phyloP scores from a whole-genome alignment of 345 rosid species.

The Bruguiera sexangula region DNA sequence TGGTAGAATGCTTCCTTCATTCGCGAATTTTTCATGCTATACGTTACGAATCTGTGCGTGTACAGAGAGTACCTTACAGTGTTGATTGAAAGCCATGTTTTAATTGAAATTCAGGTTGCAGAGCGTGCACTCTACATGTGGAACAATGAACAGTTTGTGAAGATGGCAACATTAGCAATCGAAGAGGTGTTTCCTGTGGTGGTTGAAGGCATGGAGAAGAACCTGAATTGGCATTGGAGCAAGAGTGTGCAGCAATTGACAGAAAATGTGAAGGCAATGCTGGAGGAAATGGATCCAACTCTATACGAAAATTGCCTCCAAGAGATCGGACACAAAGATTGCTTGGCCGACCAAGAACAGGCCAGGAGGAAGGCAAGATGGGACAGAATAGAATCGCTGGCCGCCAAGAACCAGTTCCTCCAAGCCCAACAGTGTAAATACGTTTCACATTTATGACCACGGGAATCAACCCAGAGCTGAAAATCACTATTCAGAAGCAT shows the following conservation, averaged over 20 bases:
- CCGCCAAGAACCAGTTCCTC: slow-evolving; percentile 30
- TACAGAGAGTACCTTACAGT: not conserved
- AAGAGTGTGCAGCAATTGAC: slow-evolving; percentile 56
- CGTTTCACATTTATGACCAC: slow-evolving; percentile 25
- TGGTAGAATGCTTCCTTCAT: too few relatives aligned
- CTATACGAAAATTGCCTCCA: slow-evolving; percentile 36
- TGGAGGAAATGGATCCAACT: slow-evolving; percentile 47
- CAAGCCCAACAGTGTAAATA: slow-evolving; percentile 9
- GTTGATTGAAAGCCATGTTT: not conserved
- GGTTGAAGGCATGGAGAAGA: slow-evolving; percentile 57
- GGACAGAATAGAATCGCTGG: slow-evolving; percentile 45
- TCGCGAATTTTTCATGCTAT: not conserved
- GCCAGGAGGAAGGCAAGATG: slow-evolving; percentile 42
- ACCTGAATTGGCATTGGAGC: slow-evolving; percentile 61
- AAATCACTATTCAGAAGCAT: too few relatives aligned
- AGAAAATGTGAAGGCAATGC: slow-evolving; percentile 47
- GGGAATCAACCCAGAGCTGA: not conserved
- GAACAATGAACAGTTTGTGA: slow-evolving; percentile 64
- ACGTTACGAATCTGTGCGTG: not conserved
- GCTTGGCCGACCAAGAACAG: slow-evolving; percentile 29
- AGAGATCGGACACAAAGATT: slow-evolving; percentile 28
- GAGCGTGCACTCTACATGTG: slow-evolving; percentile 57
- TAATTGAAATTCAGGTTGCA: slow-evolving; percentile 39
- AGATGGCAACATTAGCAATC: slow-evolving; percentile 44
- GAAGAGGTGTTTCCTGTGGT: slow-evolving; percentile 56